Evolutionary conservation across 768 basidiomycete species (phyloP), one percentile per base, ranked within the genome.

Genomic region (Pleurotus eryngii): DNA sequence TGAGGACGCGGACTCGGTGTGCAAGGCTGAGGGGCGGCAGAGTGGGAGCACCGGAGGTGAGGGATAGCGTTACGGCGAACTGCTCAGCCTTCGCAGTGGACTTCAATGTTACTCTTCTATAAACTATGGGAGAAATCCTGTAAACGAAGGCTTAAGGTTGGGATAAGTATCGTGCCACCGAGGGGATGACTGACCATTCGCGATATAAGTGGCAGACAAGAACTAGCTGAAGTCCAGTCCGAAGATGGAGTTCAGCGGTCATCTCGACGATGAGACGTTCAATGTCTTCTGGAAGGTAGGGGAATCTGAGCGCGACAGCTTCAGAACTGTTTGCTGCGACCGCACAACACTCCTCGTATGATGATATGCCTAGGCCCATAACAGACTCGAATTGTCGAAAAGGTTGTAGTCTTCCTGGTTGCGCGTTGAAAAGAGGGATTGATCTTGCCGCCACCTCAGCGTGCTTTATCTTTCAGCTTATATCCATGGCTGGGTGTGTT

Each of bases 261-360:
- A 15, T 38, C 30, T 51, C 49, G 24, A 51, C 22, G 30, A 51
- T 51, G 30, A 51, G 49, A 38, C 49, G 49, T 18, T 51, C 49
- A 9, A 51, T 35, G 7, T 51, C 49, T n/a, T 26, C 49, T 3
- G 49, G 49, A 17, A 51, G 49, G 37, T 30, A 38, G 11, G 26
- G 49, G 18, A 51, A 38, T 9, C 8, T 35, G 30, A 35, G 30
- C 4, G 30, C 30, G 24, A 26, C 24, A 5, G 0, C 24, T 1
- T 5, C 24, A 5, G 24, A 26, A 1, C 24, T 26, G 24, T 26
- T 26, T 26, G 24, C 24, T 1, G 24, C 24, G 24, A 26, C 4
- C 24, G 24, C 5, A 26, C 24, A 26, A 20, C 20, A 2, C 20
- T 20, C 20, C 20, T 42, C 40, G 42, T 17, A 3, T 3, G 5